A percentile compares a stretch with the other conserved stretches of the same genome.
Evolutionary conservation across 1,284 basidiomycete species (phyloP).

Genomic region (Boletellus deceptivus): DNA sequence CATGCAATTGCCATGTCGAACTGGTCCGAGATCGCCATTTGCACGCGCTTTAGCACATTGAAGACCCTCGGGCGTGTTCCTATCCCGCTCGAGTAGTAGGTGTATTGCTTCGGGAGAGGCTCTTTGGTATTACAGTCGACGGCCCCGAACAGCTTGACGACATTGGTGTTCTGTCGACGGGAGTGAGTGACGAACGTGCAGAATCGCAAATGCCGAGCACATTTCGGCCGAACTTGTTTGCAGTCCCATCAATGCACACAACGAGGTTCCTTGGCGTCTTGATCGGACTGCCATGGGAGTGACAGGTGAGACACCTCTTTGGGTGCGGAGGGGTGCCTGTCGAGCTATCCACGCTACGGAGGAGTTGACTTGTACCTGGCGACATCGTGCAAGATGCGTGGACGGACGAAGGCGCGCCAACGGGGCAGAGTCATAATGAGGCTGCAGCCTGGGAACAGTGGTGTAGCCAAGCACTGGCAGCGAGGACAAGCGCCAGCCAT

Average conservation of each 20-base stretch:
- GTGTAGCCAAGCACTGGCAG: neutral
- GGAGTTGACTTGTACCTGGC: constrained; percentile 8
- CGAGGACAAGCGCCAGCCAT: neutral
- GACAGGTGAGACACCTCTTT: constrained; percentile 14
- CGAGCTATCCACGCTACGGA: constrained; percentile 1
- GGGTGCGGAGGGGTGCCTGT: constrained; percentile 1
- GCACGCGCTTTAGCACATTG: constrained; percentile 20
- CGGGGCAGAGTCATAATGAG: neutral
- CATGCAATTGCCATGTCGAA: constrained; percentile 27
- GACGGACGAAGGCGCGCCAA: neutral
- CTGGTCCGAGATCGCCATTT: constrained; percentile 14
- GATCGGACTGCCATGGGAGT: neutral
- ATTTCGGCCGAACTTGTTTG: constrained; percentile 34
- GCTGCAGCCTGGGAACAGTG: neutral
- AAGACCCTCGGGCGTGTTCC: constrained; percentile 37
- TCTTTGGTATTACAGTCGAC: constrained; percentile 17
- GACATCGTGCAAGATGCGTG: constrained; percentile 6
- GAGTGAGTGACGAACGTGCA: neutral
- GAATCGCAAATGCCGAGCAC: constrained; percentile 7
- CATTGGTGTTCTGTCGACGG: constrained; percentile 22
- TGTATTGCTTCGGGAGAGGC: constrained; percentile 27
- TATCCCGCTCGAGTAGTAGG: constrained; percentile 43
- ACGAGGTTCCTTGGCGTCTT: constrained; percentile 31
- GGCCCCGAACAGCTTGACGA: constrained; percentile 22
- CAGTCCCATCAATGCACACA: constrained; percentile 37